Percentiles rank a stretch among this genome's conserved stretches.
Conservation (phyloP, 108 stramenopile genomes). For the Cylindrotheca closterium region DNA sequence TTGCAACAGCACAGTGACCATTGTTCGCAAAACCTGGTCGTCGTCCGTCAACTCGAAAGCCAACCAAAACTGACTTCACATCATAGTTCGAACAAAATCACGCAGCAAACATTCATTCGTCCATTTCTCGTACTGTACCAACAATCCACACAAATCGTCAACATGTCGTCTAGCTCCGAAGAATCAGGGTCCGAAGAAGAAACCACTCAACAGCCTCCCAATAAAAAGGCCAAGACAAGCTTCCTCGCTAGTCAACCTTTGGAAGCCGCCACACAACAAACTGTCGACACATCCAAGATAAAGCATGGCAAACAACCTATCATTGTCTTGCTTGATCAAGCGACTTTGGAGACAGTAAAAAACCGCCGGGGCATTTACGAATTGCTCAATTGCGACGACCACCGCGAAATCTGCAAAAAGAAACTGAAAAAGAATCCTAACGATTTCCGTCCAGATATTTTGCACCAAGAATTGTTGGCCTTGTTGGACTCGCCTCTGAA, state of each 20-base stretch:
- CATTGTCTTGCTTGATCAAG: slow-evolving; percentile 89
- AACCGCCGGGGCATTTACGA: slow-evolving; percentile 93
- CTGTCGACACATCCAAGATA: slow-evolving; percentile 33
- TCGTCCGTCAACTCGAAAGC: too few relatives aligned
- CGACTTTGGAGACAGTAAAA: slow-evolving; percentile 96
- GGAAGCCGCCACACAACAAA: slow-evolving; percentile 49
- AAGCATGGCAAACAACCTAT: slow-evolving; percentile 58
- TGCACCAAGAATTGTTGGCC: slow-evolving; percentile 97
- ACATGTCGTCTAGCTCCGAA: slow-evolving; percentile 4
- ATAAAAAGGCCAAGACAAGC: slow-evolving; percentile 46
- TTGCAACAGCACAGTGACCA: too few relatives aligned
- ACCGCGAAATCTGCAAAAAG: slow-evolving; percentile 89
- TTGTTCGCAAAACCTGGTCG: too few relatives aligned
- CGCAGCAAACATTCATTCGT: too few relatives aligned
- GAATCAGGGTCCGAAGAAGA: slow-evolving; percentile 20
- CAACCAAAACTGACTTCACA: too few relatives aligned
- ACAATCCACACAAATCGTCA: too few relatives aligned
- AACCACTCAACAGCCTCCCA: slow-evolving; percentile 17
- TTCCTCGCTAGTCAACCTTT: slow-evolving; percentile 42
- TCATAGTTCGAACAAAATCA: too few relatives aligned
- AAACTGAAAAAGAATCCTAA: slow-evolving; percentile 93
- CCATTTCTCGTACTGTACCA: too few relatives aligned
- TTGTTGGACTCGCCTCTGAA: slow-evolving; percentile 96
- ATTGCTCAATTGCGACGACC: slow-evolving; percentile 98
- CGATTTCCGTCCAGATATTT: slow-evolving; percentile 94